phyloP scores from a whole-genome alignment of 2,329 filamentous ascomycete genomes.

The Apiospora aurea region DNA sequence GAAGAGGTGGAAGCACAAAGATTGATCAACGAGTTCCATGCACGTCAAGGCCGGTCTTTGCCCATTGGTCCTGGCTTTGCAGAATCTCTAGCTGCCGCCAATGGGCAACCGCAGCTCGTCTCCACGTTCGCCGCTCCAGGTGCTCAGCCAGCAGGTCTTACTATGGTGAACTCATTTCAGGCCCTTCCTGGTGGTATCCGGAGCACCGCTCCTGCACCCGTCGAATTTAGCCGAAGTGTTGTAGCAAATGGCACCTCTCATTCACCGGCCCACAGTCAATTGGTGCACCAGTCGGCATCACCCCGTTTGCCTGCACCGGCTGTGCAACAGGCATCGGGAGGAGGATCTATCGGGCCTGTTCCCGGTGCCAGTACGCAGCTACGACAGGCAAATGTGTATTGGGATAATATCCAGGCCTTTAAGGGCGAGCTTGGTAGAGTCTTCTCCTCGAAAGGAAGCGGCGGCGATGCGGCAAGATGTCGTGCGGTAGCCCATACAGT shows the following conservation, averaged over 20 bases:
- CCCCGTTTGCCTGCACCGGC: not conserved
- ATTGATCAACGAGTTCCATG: conserved; percentile 39
- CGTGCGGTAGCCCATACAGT: conserved; percentile 28
- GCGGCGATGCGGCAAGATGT: conserved; percentile 25
- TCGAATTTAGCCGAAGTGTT: not conserved
- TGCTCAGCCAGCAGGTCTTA: not conserved
- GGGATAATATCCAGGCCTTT: conserved; percentile 29
- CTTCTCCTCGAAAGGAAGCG: conserved; percentile 28
- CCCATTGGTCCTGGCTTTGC: not conserved
- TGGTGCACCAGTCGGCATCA: not conserved
- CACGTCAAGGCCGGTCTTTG: not conserved
- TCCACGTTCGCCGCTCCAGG: not conserved
- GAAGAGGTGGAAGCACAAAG: conserved; percentile 64
- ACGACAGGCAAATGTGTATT: conserved; percentile 24
- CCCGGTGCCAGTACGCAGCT: conserved; percentile 18
- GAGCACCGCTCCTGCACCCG: not conserved
- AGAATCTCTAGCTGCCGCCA: not conserved
- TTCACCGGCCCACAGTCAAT: not conserved
- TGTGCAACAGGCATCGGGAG: not conserved
- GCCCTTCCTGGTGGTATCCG: not conserved
- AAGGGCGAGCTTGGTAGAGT: conserved; percentile 32
- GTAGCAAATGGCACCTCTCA: not conserved
- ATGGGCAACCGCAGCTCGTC: not conserved
- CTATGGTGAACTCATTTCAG: not conserved
- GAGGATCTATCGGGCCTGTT: not conserved